phyloP scores from a whole-genome alignment of 2,329 filamentous ascomycete species.

The Beauveria varroae region DNA sequence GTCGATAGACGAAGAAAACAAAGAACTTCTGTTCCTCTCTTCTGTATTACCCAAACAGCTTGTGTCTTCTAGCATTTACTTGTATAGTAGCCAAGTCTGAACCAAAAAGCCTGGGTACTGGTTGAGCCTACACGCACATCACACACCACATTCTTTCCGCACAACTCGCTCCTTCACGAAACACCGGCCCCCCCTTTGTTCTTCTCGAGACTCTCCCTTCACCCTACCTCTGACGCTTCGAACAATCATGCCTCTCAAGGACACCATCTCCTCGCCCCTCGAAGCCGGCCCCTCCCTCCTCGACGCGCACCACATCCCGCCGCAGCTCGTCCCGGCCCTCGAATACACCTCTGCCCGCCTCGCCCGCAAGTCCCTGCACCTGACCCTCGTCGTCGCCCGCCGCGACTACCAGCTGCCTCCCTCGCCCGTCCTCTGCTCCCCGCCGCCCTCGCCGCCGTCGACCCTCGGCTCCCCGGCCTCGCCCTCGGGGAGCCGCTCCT shows the following conservation, averaged over 20 bases:
- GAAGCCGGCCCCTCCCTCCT: slow-evolving; percentile 55
- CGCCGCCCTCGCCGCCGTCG: neutral
- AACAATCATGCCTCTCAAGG: slow-evolving; percentile 40
- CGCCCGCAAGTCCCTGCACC: slow-evolving; percentile 45
- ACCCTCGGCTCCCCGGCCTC: slow-evolving; percentile 21
- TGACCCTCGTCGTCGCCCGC: slow-evolving; percentile 51
- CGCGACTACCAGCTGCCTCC: slow-evolving; percentile 48
- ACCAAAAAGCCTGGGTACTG: neutral
- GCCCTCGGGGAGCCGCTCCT: slow-evolving; percentile 16
- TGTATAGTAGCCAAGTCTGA: neutral
- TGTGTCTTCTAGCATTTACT: slow-evolving; percentile 12
- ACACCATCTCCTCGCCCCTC: slow-evolving; percentile 53
- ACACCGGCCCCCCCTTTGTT: neutral
- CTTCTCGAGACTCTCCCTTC: neutral
- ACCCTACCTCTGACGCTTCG: neutral
- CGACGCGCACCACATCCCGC: slow-evolving; percentile 49
- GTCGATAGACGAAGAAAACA: neutral
- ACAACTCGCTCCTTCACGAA: neutral
- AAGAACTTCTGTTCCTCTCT: neutral
- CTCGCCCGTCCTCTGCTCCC: slow-evolving; percentile 15
- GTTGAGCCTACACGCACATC: neutral
- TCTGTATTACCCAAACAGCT: neutral
- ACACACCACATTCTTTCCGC: neutral
- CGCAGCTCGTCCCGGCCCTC: slow-evolving; percentile 45
- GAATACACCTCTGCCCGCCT: slow-evolving; percentile 51